Evolutionary conservation across 2,329 filamentous ascomycete genomes (phyloP), one percentile per base, ranked within the genome.

Genomic region (Curvularia sp.): DNA sequence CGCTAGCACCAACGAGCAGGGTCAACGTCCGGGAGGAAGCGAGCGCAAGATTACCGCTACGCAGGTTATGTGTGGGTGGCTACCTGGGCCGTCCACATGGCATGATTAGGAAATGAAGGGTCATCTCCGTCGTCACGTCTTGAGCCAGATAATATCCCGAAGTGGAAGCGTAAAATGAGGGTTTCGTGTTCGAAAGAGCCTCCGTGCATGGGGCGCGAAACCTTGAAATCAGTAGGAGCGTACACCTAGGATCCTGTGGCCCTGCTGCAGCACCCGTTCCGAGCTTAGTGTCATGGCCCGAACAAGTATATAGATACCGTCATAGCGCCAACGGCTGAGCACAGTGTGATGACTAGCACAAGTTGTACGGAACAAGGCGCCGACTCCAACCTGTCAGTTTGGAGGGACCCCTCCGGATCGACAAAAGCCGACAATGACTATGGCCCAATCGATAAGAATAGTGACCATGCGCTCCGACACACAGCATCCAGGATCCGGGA

Each of bases 11-110:
- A 71, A 63, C 67, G 66, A 68, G 64, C 68, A 75, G 70, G 73
- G 69, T 71, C 71, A 74, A 75, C 72, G 72, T 73, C 68, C 74
- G 74, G 74, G 74, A 77, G 66, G 68, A 76, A 77, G 74, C 74
- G 74, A 76, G 70, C 57, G 67, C 63, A 67, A 75, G 71, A 75
- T 74, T 71, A 71, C 65, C 63, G 59, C 66, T 65, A 73, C 72
- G 73, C 70, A 60, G 70, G 72, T 49, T 49, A 24, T 24, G 67
- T 57, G 66, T 50, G 53, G 52, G 66, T 50, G 53, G 52, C 49
- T 63, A 70, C 68, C 48, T 64, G 69, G 67, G 65, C 49, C 52
- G 63, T 65, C 47, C 53, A 66, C 53, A 58, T 68, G 53, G 67
- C 65, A 71, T 68, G 65, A 72, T 66, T 35, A 65, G 69, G 75